phyloP scores from a whole-genome alignment of 176 grass and related monocot genomes.

The Puya raimondii region DNA sequence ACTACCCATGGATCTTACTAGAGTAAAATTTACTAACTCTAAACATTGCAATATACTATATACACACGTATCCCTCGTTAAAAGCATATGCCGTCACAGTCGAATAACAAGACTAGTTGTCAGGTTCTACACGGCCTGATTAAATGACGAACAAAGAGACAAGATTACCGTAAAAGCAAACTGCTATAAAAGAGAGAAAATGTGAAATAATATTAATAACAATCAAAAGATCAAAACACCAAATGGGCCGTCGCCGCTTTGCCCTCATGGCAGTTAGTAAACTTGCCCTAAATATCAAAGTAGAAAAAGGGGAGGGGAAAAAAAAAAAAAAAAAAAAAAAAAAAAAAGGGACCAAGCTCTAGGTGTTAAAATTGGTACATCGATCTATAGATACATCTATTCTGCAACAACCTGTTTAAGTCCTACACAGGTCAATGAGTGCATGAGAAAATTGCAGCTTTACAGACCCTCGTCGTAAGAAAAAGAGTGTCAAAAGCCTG shows the following conservation, averaged over 20 bases:
- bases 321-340: conserved; percentile 45
- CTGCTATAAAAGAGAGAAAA: background rate
- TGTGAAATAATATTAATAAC: background rate
- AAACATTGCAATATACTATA: no score
- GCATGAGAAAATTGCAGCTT: conserved; percentile 37
- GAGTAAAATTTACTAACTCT: no score
- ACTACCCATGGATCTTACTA: no score
- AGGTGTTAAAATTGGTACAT: conserved; percentile 55
- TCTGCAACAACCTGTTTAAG: conserved; percentile 43
- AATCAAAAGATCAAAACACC: background rate
- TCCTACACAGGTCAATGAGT: conserved; percentile 28
- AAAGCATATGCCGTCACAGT: no score
- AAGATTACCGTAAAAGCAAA: background rate
- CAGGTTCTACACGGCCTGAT: no score
- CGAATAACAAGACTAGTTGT: no score
- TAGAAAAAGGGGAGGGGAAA: conserved; percentile 15
- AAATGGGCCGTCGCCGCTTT: background rate
- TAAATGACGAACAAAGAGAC: background rate
- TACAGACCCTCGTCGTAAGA: conserved; percentile 44
- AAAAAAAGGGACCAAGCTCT: conserved; percentile 30
- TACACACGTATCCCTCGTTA: no score
- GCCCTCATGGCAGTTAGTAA: conserved; percentile 22
- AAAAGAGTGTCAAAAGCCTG: conserved; percentile 40
- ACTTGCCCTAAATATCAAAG: conserved; percentile 36
- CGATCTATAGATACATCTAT: conserved; percentile 26